Evolutionary conservation across 1,139 yeast genomes (phyloP).

Genomic region (Magnusiomyces sp.): DNA sequence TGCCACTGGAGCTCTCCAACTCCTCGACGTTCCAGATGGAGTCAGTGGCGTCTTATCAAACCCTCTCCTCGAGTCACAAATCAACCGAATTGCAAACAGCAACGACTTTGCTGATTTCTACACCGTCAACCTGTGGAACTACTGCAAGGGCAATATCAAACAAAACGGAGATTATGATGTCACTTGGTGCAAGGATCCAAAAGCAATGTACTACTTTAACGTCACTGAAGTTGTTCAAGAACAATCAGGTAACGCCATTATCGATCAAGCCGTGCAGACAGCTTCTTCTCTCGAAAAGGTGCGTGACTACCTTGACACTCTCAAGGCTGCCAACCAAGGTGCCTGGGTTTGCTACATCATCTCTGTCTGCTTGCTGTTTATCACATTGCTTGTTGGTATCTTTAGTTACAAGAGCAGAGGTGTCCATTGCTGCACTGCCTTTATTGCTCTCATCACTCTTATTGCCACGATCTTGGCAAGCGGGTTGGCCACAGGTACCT

Average conservation of each 20-base stretch:
- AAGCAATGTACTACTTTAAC: constrained; percentile 53
- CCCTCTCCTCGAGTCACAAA: constrained; percentile 15
- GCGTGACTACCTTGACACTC: constrained; percentile 30
- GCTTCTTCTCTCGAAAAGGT: constrained; percentile 18
- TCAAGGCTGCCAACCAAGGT: constrained; percentile 36
- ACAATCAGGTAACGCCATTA: constrained; percentile 33
- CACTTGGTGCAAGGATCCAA: constrained; percentile 33
- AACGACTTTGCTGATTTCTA: constrained; percentile 56
- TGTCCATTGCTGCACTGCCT: constrained; percentile 29
- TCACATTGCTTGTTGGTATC: constrained; percentile 37
- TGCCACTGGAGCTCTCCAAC: constrained; percentile 14
- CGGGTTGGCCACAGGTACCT: constrained; percentile 41
- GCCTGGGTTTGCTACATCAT: constrained; percentile 41
- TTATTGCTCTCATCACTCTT: constrained; percentile 26
- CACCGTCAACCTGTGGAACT: constrained; percentile 63
- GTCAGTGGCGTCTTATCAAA: too few species aligned
- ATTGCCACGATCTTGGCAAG: constrained; percentile 28
- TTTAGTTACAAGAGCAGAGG: constrained; percentile 33
- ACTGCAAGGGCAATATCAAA: constrained; percentile 48
- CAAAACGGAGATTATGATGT: constrained; percentile 15
- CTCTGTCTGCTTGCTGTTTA: constrained; percentile 35
- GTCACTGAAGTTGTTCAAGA: constrained; percentile 42
- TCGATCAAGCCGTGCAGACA: constrained; percentile 27
- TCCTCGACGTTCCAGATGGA: too few species aligned
- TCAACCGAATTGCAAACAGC: constrained; percentile 19